Conservation (phyloP, 2,329 filamentous ascomycete genomes). For the Colletotrichum sp. region DNA sequence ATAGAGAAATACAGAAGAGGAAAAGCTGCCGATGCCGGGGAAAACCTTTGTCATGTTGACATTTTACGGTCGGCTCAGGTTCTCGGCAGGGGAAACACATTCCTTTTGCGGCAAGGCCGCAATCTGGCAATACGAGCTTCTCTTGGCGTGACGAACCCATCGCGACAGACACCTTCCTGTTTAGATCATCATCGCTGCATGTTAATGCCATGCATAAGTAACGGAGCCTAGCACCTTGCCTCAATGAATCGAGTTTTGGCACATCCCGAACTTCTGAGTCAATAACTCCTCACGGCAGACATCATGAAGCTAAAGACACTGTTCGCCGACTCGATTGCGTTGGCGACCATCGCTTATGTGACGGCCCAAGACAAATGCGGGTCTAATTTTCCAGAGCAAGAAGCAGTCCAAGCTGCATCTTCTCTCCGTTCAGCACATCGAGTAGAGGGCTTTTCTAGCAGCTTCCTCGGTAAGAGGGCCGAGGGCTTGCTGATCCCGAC, state of each 20-base stretch:
- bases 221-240: neutral
- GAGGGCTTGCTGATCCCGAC: constrained; percentile 2
- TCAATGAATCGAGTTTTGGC: neutral
- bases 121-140: neutral
- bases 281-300: too few relatives aligned
- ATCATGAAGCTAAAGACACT: neutral
- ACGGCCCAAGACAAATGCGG: neutral
- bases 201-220: neutral
- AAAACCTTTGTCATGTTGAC: neutral
- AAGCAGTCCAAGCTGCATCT: neutral
- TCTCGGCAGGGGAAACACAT: neutral
- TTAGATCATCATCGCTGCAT: neutral
- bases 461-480: neutral
- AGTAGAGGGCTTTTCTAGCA: neutral
- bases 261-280: too few relatives aligned
- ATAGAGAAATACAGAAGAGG: too few relatives aligned
- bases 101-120: neutral
- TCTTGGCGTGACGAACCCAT: neutral
- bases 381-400: neutral
- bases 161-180: neutral
- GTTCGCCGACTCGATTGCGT: neutral
- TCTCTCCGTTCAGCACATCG: neutral
- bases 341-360: neutral
- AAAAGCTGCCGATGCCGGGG: too few relatives aligned
- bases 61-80: neutral